Evolutionary conservation across 1,284 basidiomycete genomes (phyloP).

Genomic region (Anthracocystis panici-leucophaei): DNA sequence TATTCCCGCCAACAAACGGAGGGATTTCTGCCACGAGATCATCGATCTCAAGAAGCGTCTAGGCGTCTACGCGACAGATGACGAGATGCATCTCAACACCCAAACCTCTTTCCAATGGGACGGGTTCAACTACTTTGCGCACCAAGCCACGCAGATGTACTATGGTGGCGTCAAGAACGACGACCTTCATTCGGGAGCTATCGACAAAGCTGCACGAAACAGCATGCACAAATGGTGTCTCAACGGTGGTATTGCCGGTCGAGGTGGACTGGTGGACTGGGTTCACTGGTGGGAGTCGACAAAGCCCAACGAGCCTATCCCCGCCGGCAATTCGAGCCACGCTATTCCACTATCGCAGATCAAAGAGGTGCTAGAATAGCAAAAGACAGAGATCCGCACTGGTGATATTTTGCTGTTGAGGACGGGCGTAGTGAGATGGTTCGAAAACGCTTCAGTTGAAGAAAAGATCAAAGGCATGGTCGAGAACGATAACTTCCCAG

Average conservation of each 20-base stretch:
- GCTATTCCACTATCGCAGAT: conserved; percentile 37
- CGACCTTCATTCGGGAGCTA: conserved; percentile 30
- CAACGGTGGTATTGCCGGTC: conserved; percentile 37
- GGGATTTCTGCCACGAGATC: conserved; percentile 29
- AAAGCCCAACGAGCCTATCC: conserved; percentile 20
- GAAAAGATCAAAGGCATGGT: conserved; percentile 39
- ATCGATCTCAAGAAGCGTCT: conserved; percentile 42
- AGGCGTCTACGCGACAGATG: conserved; percentile 47
- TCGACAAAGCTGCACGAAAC: conserved; percentile 28
- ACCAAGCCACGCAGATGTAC: conserved; percentile 32
- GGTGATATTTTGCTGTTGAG: conserved; percentile 39
- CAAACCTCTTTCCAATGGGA: conserved; percentile 51
- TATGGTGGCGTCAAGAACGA: conserved; percentile 43
- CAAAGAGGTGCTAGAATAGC: conserved; percentile 38
- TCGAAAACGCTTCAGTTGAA: conserved; percentile 26
- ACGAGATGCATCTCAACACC: conserved; percentile 50
- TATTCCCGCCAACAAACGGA: conserved; percentile 35
- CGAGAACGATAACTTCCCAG: conserved; percentile 45
- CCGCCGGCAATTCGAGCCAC: conserved; percentile 32
- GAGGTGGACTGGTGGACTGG: conserved; percentile 49
- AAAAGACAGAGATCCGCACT: conserved; percentile 22
- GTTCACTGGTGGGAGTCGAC: conserved; percentile 52
- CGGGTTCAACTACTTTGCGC: conserved; percentile 48
- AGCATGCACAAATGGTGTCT: conserved; percentile 48
- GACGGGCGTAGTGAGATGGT: conserved; percentile 46